Percentiles rank a stretch among this genome's conserved stretches.
phyloP scores from a whole-genome alignment of 495 filamentous ascomycete species.

The Staphylotrichum longicolle region DNA sequence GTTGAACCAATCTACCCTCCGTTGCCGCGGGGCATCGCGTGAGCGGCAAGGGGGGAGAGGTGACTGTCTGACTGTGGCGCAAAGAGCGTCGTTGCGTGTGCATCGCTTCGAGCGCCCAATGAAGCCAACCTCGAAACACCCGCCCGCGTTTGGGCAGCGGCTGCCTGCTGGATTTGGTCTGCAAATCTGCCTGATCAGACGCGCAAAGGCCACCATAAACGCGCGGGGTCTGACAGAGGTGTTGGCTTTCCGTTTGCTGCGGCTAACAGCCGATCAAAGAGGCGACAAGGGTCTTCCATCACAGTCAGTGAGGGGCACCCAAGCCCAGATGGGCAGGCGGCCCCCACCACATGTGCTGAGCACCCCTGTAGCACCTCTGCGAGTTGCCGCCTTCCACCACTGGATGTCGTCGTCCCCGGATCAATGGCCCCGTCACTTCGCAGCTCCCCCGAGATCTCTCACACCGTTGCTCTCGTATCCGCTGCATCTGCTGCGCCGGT shows the following conservation, averaged over 20 bases:
- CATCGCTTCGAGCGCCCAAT: conserved; percentile 7
- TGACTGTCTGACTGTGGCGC: not conserved
- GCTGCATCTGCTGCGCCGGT: not conserved
- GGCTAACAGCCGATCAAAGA: not conserved
- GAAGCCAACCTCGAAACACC: not conserved
- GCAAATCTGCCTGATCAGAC: conserved; percentile 8
- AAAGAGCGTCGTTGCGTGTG: not conserved
- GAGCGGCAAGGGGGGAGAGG: not conserved
- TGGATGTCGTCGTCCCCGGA: not conserved
- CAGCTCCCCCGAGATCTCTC: no score
- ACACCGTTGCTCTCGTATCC: no score
- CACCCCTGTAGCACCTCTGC: not conserved
- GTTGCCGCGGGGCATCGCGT: not conserved
- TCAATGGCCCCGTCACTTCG: conserved; percentile 1
- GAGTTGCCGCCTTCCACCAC: conserved; percentile 4
- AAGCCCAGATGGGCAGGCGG: not conserved
- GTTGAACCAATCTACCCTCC: no score
- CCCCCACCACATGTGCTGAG: conserved; percentile 3
- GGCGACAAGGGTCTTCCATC: conserved; percentile 2
- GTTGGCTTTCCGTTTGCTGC: conserved; percentile 7
- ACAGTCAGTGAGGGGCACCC: conserved; percentile 11
- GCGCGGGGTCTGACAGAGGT: not conserved
- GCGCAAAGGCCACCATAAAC: conserved; percentile 5
- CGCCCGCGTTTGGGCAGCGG: conserved; percentile 4
- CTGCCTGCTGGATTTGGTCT: not conserved